phyloP scores from a whole-genome alignment of 179 eudicot genomes.

The Carnegiea gigantea region DNA sequence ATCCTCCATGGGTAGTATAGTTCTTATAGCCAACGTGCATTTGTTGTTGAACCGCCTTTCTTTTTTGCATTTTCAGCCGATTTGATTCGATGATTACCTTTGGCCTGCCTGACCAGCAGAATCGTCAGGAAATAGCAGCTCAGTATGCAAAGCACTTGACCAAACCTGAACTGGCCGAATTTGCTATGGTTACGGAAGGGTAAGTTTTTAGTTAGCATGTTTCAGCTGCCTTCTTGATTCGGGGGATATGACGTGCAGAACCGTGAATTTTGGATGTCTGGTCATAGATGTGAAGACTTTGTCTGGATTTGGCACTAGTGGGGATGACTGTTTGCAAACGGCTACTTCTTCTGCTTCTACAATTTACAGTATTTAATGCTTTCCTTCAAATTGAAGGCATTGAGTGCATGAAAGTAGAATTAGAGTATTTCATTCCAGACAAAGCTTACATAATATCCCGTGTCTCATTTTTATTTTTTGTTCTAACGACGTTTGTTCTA shows the following conservation, averaged over 20 bases:
- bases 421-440: too few species aligned
- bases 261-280: background rate
- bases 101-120: constrained; percentile 77
- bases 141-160: constrained; percentile 95
- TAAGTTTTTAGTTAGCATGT: constrained; percentile 29
- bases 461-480: background rate
- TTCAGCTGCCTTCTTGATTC: background rate
- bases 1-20: background rate
- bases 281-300: too few species aligned
- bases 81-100: constrained; percentile 86
- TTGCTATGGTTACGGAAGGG: constrained; percentile 74
- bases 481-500: background rate
- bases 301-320: too few species aligned
- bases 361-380: too few species aligned
- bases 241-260: background rate
- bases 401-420: too few species aligned
- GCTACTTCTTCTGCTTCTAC: too few species aligned
- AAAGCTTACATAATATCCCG: background rate
- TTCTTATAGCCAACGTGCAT: background rate
- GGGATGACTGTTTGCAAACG: too few species aligned
- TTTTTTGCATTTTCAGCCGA: constrained; percentile 51
- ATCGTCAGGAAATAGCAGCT: constrained; percentile 83
- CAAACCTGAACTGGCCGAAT: constrained; percentile 59
- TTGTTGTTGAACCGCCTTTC: background rate
- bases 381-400: too few species aligned